These are phyloP conservation scores for Arthrobotrys iridis DNA, from an alignment of 2,329 filamentous ascomycete species.

Conservation along the genomic window DNA sequence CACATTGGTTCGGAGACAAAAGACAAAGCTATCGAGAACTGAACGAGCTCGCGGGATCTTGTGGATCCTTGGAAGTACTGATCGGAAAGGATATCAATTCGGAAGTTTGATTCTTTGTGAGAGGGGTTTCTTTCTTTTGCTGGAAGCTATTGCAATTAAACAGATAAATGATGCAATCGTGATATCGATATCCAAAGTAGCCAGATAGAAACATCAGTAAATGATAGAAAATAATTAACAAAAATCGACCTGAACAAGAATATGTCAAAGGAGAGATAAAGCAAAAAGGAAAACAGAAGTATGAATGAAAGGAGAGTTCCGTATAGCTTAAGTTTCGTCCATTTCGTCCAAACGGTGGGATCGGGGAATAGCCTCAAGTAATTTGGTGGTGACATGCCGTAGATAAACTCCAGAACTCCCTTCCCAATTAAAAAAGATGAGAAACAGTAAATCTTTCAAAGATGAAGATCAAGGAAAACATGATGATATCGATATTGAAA, in stretches of 20 bases:
- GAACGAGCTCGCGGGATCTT: too few relatives aligned
- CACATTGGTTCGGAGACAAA: constrained; percentile 4
- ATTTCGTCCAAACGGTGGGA: constrained; percentile 34
- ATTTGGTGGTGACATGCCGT: constrained; percentile 44
- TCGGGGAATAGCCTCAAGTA: constrained; percentile 37
- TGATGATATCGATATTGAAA: constrained; percentile 16
- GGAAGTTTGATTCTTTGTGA: constrained; percentile 20
- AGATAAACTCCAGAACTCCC: constrained; percentile 54
- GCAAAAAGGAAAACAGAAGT: neutral
- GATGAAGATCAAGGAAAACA: constrained; percentile 14
- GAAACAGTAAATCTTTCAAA: constrained; percentile 17
- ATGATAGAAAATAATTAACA: constrained; percentile 6
- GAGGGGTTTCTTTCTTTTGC: constrained; percentile 30
- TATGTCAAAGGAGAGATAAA: neutral
- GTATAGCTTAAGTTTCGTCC: constrained; percentile 42
- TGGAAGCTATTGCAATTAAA: constrained; percentile 9
- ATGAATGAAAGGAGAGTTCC: constrained; percentile 43
- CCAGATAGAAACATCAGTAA: neutral
- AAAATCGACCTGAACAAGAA: constrained; percentile 2
- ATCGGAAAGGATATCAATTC: constrained; percentile 10
- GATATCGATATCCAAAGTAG: constrained; percentile 29
- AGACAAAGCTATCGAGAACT: constrained; percentile 11
- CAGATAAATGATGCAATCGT: constrained; percentile 32
- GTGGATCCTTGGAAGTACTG: constrained; percentile 4
- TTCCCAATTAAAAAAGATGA: constrained; percentile 42